These are phyloP conservation scores for Orbilia brochopaga DNA, from an alignment of 2,329 filamentous ascomycete species.

Conservation along the genomic window DNA sequence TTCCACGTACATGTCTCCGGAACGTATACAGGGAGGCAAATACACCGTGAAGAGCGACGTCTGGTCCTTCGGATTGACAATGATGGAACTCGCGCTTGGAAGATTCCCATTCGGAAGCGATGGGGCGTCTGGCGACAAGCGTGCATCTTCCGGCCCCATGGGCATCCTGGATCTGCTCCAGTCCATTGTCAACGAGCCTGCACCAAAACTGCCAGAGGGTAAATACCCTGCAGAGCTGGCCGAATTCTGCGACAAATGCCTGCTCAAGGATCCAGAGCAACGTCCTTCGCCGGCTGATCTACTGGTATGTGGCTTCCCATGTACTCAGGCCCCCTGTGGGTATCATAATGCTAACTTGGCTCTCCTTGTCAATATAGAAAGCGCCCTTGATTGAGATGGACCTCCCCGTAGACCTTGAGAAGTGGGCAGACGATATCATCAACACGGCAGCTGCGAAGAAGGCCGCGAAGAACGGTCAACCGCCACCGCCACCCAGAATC, in stretches of 20 bases:
- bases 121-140: conserved; percentile 72
- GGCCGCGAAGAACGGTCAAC: conserved; percentile 36
- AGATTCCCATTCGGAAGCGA: conserved; percentile 94
- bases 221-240: conserved; percentile 95
- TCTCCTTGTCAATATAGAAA: conserved; percentile 13
- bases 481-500: conserved; percentile 41
- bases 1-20: conserved; percentile 98
- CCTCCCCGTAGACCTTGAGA: conserved; percentile 30
- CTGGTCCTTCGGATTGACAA: conserved; percentile 92
- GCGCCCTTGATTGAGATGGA: conserved; percentile 39
- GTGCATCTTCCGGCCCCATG: conserved; percentile 74
- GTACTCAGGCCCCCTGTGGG: background rate
- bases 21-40: conserved; percentile 93
- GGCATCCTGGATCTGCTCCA: conserved; percentile 95
- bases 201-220: conserved; percentile 91
- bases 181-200: conserved; percentile 95
- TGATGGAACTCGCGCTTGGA: conserved; percentile 97
- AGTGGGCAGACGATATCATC: conserved; percentile 48
- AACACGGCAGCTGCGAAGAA: conserved; percentile 39
- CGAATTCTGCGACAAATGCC: conserved; percentile 95
- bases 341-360: background rate
- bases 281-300: conserved; percentile 92
- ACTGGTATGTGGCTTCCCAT: conserved; percentile 61
- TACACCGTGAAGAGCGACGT: conserved; percentile 99
- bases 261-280: conserved; percentile 85